A percentile compares a stretch with the other conserved stretches of the same genome.
Evolutionary conservation across 2,329 filamentous ascomycete species (phyloP).

Genomic region (Ophiostoma sp.): DNA sequence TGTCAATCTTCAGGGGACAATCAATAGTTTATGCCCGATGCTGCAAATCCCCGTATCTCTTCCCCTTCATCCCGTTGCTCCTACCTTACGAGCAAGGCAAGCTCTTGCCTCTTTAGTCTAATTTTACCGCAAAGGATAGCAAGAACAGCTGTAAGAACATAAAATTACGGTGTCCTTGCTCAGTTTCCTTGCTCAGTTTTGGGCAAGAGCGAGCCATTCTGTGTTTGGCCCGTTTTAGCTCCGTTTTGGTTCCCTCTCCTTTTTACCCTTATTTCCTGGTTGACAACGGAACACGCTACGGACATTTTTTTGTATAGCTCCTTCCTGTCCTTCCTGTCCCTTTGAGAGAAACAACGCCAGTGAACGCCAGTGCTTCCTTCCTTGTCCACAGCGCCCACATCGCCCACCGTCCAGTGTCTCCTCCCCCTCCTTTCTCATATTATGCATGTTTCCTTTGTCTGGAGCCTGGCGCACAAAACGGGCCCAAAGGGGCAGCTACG

Average conservation of each 20-base stretch:
- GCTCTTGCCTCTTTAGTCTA: neutral
- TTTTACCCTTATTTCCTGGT: neutral
- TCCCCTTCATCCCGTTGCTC: too few species aligned
- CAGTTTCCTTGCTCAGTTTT: neutral
- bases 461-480: neutral
- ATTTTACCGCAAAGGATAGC: neutral
- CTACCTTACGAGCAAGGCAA: too few species aligned
- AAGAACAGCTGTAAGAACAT: neutral
- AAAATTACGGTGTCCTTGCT: neutral
- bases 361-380: neutral
- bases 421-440: neutral
- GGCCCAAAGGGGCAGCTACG: neutral
- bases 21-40: too few species aligned
- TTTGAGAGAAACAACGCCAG: neutral
- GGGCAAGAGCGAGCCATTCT: neutral
- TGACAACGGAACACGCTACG: neutral
- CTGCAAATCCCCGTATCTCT: too few species aligned
- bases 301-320: neutral
- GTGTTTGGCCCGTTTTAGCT: neutral
- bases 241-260: neutral
- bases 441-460: conserved; percentile 10
- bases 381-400: neutral
- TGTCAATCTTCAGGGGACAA: neutral
- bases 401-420: neutral
- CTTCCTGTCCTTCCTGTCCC: neutral